Conservation (phyloP, 2,329 filamentous ascomycete species). For the Stagonosporopsis rhizophila region DNA sequence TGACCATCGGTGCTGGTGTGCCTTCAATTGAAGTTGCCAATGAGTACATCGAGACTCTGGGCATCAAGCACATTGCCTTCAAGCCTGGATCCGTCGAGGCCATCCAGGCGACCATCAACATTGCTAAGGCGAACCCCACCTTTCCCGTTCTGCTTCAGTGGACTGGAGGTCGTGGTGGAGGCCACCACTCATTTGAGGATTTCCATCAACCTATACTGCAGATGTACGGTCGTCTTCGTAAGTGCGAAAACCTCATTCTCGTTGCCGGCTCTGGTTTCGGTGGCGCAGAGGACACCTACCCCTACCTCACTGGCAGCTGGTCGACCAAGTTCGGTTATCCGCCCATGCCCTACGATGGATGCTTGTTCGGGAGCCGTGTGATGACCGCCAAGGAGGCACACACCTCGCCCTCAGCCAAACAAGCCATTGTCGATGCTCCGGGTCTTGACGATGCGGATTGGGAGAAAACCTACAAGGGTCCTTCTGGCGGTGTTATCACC, state of each 20-base stretch:
- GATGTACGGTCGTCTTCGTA: constrained; percentile 55
- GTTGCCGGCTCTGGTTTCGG: constrained; percentile 59
- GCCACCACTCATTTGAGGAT: constrained; percentile 59
- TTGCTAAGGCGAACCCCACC: constrained; percentile 55
- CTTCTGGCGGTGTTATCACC: constrained; percentile 92
- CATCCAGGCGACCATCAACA: constrained; percentile 57
- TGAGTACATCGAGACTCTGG: constrained; percentile 65
- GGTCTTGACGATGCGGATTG: constrained; percentile 55
- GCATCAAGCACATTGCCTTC: constrained; percentile 57
- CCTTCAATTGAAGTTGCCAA: constrained; percentile 57
- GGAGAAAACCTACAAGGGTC: constrained; percentile 64
- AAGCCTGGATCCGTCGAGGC: constrained; percentile 57
- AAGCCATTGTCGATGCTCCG: constrained; percentile 53
- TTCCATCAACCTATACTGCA: constrained; percentile 59
- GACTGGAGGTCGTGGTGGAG: constrained; percentile 59
- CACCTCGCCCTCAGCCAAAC: constrained; percentile 54
- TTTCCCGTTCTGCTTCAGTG: constrained; percentile 58
- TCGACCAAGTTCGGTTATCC: constrained; percentile 53
- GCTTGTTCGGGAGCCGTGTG: constrained; percentile 56
- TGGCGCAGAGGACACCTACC: constrained; percentile 56
- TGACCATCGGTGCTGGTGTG: constrained; percentile 58
- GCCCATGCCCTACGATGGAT: constrained; percentile 58
- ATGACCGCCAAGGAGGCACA: constrained; percentile 58
- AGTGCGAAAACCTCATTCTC: constrained; percentile 56
- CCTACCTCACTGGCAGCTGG: constrained; percentile 57